These are phyloP conservation scores for Arachis hypogaea DNA, from an alignment of 306 rosid species.

Conservation along the genomic window DNA sequence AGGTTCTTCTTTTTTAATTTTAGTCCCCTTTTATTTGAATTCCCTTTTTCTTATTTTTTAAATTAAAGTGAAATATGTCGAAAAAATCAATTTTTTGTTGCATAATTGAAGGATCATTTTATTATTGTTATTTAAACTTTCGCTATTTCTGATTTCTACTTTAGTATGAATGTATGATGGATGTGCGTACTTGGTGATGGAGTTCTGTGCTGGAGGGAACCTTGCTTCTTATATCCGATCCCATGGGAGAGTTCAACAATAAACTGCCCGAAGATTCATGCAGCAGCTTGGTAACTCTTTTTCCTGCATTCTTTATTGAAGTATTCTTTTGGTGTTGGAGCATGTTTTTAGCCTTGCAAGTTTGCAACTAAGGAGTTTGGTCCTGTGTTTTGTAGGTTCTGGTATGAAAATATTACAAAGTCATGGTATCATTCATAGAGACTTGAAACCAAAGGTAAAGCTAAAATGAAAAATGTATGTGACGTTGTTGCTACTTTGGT, in stretches of 20 bases:
- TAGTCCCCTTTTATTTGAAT: not conserved
- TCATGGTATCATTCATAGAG: constrained; percentile 61
- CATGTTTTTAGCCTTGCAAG: not conserved
- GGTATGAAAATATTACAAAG: constrained; percentile 52
- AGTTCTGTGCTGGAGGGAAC: constrained; percentile 65
- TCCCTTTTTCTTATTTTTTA: constrained; percentile 15
- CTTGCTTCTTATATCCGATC: constrained; percentile 57
- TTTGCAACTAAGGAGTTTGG: not conserved
- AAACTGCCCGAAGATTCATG: constrained; percentile 57
- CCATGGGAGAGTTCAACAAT: constrained; percentile 59
- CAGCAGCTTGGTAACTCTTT: constrained; percentile 60
- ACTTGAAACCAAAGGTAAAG: constrained; percentile 67
- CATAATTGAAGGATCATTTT: not conserved
- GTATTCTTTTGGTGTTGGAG: constrained; percentile 1
- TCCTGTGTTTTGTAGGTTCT: constrained; percentile 44
- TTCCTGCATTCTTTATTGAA: constrained; percentile 18
- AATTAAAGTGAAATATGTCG: not conserved
- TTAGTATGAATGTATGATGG: constrained; percentile 44
- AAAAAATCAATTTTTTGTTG: not conserved
- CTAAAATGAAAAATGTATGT: not conserved
- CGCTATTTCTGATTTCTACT: not conserved
- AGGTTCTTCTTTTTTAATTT: constrained; percentile 35
- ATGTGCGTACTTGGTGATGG: constrained; percentile 55
- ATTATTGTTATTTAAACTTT: not conserved
- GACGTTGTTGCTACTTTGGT: not conserved